Evolutionary conservation across 257 asterid genomes (phyloP), one percentile per base, ranked within the genome.

Genomic region (Forsythia viridissima): DNA sequence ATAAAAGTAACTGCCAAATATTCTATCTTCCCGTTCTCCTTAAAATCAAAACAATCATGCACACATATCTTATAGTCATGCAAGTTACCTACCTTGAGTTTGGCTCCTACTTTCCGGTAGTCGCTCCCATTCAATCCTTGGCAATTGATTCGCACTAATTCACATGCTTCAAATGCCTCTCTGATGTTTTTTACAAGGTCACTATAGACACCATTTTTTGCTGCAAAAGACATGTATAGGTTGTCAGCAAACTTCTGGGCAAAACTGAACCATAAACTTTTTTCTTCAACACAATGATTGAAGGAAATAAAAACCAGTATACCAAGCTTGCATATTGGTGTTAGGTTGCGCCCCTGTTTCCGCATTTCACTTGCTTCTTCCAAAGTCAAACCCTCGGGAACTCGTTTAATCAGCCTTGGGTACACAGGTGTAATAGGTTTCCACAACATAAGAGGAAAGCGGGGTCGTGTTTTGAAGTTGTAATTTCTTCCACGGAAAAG

Each of bases 91-190:
- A 93, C 97, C 97, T 87, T 90, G 83, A 95, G 97, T 86, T 95
- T 93, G 74, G 98, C 99, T 85, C 97, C 99, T 77, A 92, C 89
- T 84, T 90, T 93, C 78, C 85, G 82, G 85, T 86, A 92, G 90
- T 95, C 99, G 37, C 94, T 93, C 67, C 92, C 90, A 75, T 92
- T 90, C 89, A 93, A 24, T 71, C 99, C 99, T 88, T 93, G 91
- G 79, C 99, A 92, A 82, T 91, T 82, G 88, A 95, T 92, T 34
- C 94, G 82, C 75, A 90, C 98, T 79, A 93, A 83, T 81, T 95
- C 98, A 80, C 97, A 93, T 69, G 91, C 98, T 87, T 92, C 99
- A 84, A 95, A 93, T 78, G 98, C 99, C 86, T 95, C 98, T 77
- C 86, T 82, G 59, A 92, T 88, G 88, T 92, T 82, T 75, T 89